These are phyloP conservation scores for Ophiosphaerella herpotricha DNA, from an alignment of 2,329 filamentous ascomycete species.

Conservation along the genomic window DNA sequence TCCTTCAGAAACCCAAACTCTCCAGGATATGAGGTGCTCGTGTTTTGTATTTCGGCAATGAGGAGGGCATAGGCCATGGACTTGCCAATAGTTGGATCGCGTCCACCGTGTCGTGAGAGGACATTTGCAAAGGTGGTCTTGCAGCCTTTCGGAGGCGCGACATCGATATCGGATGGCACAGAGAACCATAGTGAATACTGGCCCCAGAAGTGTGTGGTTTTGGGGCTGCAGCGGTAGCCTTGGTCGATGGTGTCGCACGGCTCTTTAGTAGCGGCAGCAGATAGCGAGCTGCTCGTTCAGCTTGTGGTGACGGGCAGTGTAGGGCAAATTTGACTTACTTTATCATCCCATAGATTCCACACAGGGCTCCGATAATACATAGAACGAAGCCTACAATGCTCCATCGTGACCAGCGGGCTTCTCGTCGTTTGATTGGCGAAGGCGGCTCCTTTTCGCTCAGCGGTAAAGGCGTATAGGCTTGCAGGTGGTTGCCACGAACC, in stretches of 20 bases:
- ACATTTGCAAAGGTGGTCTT: slow-evolving; percentile 78
- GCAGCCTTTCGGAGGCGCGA: slow-evolving; percentile 68
- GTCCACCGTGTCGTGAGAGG: slow-evolving; percentile 82
- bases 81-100: slow-evolving; percentile 76
- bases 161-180: slow-evolving; percentile 68
- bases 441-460: slow-evolving; percentile 33
- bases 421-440: slow-evolving; percentile 22
- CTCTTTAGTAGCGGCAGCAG: slow-evolving; percentile 15
- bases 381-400: slow-evolving; percentile 18
- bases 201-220: slow-evolving; percentile 74
- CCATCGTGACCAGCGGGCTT: slow-evolving; percentile 11
- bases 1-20: slow-evolving; percentile 71
- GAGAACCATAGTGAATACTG: slow-evolving; percentile 87
- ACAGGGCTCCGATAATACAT: slow-evolving; percentile 20
- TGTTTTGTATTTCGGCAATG: slow-evolving; percentile 68
- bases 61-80: slow-evolving; percentile 65
- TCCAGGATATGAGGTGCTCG: slow-evolving; percentile 59
- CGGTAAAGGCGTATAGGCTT: slow-evolving; percentile 36
- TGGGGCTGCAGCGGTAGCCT: slow-evolving; percentile 67
- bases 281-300: slow-evolving; percentile 18
- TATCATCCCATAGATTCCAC: slow-evolving; percentile 29
- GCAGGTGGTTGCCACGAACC: slow-evolving; percentile 27
- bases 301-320: slow-evolving; percentile 11
- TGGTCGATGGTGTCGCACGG: slow-evolving; percentile 59
- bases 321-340: slow-evolving; percentile 21